Percentiles rank a stretch among this genome's conserved stretches.
These are phyloP conservation scores for Collybiopsis luxurians DNA, from an alignment of 768 basidiomycete genomes.

Conservation along the genomic window DNA sequence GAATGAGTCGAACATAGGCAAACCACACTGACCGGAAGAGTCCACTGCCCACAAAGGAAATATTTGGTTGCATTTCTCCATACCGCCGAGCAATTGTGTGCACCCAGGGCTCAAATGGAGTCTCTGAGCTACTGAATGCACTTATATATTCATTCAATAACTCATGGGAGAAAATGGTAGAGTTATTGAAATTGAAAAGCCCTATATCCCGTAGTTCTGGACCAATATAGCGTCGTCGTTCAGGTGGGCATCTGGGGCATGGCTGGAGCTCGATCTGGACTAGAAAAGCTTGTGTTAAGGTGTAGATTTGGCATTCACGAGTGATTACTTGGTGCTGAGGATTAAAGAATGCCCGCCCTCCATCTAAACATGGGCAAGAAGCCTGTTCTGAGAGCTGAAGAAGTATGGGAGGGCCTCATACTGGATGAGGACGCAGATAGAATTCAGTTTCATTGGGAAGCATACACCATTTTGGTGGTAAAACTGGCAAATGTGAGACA, in stretches of 20 bases:
- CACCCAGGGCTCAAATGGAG: conserved; percentile 29
- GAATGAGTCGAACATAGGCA: conserved; percentile 21
- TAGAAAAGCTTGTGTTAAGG: no score
- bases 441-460: no score
- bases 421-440: no score
- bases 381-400: no score
- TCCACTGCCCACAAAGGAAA: conserved; percentile 24
- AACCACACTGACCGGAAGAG: conserved; percentile 33
- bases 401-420: no score
- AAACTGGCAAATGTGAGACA: no score
- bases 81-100: conserved; percentile 21
- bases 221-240: conserved; percentile 20
- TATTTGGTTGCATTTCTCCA: conserved; percentile 1
- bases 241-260: conserved; percentile 7
- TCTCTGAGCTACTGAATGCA: conserved; percentile 30
- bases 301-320: not conserved
- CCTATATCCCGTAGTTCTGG: conserved; percentile 25
- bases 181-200: conserved; percentile 34
- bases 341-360: not conserved
- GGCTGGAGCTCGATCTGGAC: not conserved
- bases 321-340: not conserved
- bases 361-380: not conserved
- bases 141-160: conserved; percentile 32
- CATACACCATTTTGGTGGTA: no score
- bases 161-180: conserved; percentile 25